Evolutionary conservation across 495 filamentous ascomycete species (phyloP).

Genomic region (Hypoxylon trugodes): DNA sequence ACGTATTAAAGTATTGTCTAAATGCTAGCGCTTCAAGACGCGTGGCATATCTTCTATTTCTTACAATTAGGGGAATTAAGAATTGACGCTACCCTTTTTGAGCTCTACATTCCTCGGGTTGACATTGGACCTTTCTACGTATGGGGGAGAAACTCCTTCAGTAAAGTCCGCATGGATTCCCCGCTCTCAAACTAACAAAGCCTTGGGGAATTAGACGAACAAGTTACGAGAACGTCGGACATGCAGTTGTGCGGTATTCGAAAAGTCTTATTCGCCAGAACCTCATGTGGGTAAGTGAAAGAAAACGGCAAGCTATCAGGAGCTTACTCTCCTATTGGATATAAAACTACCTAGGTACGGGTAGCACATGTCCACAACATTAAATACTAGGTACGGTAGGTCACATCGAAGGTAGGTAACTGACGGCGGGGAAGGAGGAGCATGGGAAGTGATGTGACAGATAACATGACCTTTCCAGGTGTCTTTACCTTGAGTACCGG

Average conservation of each 20-base stretch:
- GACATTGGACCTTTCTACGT: neutral
- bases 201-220: conserved; percentile 28
- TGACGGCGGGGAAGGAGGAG: conserved; percentile 9
- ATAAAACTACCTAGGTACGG: neutral
- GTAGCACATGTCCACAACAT: conserved; percentile 13
- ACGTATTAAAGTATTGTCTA: no score
- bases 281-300: conserved; percentile 8
- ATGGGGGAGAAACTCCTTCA: neutral
- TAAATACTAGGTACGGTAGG: conserved; percentile 3
- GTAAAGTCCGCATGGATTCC: conserved; percentile 24
- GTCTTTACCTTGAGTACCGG: neutral
- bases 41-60: no score
- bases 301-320: conserved; percentile 13
- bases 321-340: conserved; percentile 22
- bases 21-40: no score
- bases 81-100: no score
- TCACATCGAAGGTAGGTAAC: conserved; percentile 11
- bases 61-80: no score
- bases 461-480: neutral
- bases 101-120: no score
- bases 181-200: conserved; percentile 23
- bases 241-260: conserved; percentile 27
- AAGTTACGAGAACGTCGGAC: conserved; percentile 22
- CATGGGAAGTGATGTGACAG: neutral
- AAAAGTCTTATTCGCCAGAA: conserved; percentile 17